Evolutionary conservation across 306 rosid genomes (phyloP).

Genomic region (Glycine tomentella): DNA sequence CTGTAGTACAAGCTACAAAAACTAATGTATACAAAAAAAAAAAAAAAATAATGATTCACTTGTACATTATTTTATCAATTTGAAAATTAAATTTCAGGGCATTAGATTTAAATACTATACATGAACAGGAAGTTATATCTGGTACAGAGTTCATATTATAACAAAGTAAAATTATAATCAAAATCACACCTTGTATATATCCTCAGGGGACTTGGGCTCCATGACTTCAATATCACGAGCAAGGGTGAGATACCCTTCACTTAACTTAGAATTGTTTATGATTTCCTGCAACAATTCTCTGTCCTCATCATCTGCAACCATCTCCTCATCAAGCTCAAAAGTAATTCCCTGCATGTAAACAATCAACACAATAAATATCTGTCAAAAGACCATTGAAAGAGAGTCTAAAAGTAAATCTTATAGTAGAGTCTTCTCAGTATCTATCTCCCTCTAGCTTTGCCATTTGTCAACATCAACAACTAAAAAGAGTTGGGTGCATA

Average conservation of each 20-base stretch:
- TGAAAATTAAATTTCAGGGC: background rate
- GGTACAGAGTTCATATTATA: background rate
- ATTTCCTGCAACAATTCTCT: slow-evolving; percentile 78
- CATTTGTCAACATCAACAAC: slow-evolving; percentile 28
- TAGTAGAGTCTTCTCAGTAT: background rate
- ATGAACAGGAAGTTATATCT: background rate
- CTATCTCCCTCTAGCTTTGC: background rate
- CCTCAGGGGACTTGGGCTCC: slow-evolving; percentile 99
- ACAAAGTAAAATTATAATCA: slow-evolving; percentile 21
- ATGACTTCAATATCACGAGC: slow-evolving; percentile 99
- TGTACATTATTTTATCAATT: background rate
- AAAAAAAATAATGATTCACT: no score
- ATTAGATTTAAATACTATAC: background rate
- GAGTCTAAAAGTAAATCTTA: slow-evolving; percentile 9
- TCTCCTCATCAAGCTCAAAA: slow-evolving; percentile 85
- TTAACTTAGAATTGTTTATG: slow-evolving; percentile 80
- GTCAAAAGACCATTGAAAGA: slow-evolving; percentile 12
- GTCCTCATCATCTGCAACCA: slow-evolving; percentile 76
- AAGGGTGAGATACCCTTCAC: slow-evolving; percentile 95
- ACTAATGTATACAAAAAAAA: no score
- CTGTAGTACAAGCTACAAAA: no score
- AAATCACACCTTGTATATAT: slow-evolving; percentile 83
- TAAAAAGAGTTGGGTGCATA: background rate
- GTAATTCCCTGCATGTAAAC: slow-evolving; percentile 66
- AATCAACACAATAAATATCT: slow-evolving; percentile 11